Evolutionary conservation across 1,284 basidiomycete genomes (phyloP), one percentile per base, ranked within the genome.

Genomic region (Blastosporella zonata): DNA sequence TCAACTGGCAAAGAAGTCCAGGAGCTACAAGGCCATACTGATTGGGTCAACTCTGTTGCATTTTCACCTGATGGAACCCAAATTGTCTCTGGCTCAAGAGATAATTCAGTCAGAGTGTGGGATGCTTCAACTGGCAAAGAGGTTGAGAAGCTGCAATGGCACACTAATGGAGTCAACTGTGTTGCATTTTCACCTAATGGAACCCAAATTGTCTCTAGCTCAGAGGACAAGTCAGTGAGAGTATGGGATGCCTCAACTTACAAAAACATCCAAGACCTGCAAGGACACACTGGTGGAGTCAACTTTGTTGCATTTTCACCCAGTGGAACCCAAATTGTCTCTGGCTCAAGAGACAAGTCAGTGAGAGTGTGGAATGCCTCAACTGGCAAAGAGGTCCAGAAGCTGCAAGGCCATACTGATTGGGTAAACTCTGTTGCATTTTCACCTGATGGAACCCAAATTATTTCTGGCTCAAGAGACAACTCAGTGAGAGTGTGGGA

Each of bases 141-240:
- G 12, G 4, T 39, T 1, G 13, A 21, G 20, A 6, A 17, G 9
- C 13, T 50, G 2, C n/a, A 25, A 20, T 44, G 41, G 7, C 51
- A 49, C 17, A 29, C 37, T 25, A 3, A 29, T 6, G 9, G 5
- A 18, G 39, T 55, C 23, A 46, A 6, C 6, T 52, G 49, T 23
- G 38, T 46, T 18, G 50, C 50, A 43, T 52, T 43, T 34, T 52
- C 50, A n/a, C 4, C 10, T 36, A 42, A 51, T 34, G 34, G 46
- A n/a, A 47, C 17, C 9, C 34, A 33, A 7, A 35, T 54, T 34
- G 40, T 45, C 1, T 51, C 53, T 31, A 36, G 46, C 18, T 52
- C 46, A 7, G 7, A 17, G 12, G 53, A 52, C 20, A 33, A 42
- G 5, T 33, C 43, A 12, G 40, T 47, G 15, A n/a, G 15, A 22